These are phyloP conservation scores for Papiliotrema flavescens DNA, from an alignment of 1,284 basidiomycete species.

Conservation along the genomic window DNA sequence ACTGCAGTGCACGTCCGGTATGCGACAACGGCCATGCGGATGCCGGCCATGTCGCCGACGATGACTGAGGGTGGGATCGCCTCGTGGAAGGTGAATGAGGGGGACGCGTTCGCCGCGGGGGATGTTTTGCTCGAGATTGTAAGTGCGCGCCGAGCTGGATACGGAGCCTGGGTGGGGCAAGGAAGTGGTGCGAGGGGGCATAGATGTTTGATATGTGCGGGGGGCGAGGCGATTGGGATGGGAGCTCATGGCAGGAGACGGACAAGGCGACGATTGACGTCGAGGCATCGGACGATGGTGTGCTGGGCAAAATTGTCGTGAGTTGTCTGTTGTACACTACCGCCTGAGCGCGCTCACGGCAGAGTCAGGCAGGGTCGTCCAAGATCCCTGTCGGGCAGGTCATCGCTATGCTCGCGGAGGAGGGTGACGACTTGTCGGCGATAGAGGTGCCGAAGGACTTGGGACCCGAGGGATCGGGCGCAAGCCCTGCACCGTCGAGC, in stretches of 20 bases:
- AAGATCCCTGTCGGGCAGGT: constrained; percentile 77
- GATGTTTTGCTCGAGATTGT: constrained; percentile 94
- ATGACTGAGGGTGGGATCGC: constrained; percentile 97
- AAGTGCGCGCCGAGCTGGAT: too few species aligned
- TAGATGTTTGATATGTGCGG: too few species aligned
- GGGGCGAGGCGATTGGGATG: too few species aligned
- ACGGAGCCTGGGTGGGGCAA: too few species aligned
- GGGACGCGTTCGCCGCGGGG: constrained; percentile 76
- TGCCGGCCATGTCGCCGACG: constrained; percentile 98
- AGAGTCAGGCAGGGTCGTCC: not conserved
- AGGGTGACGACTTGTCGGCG: constrained; percentile 89
- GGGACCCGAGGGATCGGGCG: constrained; percentile 43
- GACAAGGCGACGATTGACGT: constrained; percentile 99
- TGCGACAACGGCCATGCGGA: constrained; percentile 68
- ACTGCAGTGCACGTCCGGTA: constrained; percentile 45
- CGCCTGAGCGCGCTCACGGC: not conserved
- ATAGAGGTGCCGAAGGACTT: constrained; percentile 64
- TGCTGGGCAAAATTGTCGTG: constrained; percentile 89
- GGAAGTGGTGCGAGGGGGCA: too few species aligned
- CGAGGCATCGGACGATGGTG: constrained; percentile 95
- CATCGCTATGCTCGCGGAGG: constrained; percentile 92
- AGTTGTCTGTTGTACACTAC: constrained; percentile 1
- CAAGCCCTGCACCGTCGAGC: too few species aligned
- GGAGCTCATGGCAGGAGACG: constrained; percentile 66
- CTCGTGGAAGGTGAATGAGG: constrained; percentile 87